Evolutionary conservation across 345 rosid genomes (phyloP).

Genomic region (Euphorbia pulcherrima): DNA sequence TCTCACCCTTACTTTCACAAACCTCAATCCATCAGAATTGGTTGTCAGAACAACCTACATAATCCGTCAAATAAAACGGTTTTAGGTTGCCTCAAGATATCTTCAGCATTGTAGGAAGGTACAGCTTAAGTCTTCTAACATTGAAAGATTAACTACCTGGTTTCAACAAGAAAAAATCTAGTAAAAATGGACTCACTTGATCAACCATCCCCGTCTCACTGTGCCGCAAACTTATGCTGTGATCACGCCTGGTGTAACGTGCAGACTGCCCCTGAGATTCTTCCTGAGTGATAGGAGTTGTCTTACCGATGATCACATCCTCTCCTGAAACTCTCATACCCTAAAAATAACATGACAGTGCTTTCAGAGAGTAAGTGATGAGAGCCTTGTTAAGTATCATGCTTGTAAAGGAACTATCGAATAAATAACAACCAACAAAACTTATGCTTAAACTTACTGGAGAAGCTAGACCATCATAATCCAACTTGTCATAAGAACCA

Average conservation of each 20-base stretch:
- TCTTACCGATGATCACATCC: constrained; percentile 95
- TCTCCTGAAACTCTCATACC: constrained; percentile 97
- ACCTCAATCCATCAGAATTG: constrained; percentile 96
- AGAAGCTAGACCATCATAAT: constrained; percentile 98
- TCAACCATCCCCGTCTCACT: constrained; percentile 98
- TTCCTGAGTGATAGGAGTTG: constrained; percentile 84
- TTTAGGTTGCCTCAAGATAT: not conserved
- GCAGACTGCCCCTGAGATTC: constrained; percentile 83
- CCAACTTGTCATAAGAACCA: constrained; percentile 95
- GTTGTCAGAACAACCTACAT: constrained; percentile 86
- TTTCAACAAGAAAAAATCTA: too few species aligned
- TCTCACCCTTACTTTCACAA: constrained; percentile 95
- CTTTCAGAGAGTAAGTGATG: too few species aligned
- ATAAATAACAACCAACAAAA: constrained; percentile 9
- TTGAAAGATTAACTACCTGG: too few species aligned
- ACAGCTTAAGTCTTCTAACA: too few species aligned
- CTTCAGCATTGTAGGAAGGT: not conserved
- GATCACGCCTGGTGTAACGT: constrained; percentile 85
- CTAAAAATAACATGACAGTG: constrained; percentile 31
- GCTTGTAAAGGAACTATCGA: not conserved
- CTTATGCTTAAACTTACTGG: constrained; percentile 52
- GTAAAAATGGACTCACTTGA: constrained; percentile 51
- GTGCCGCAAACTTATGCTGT: constrained; percentile 92
- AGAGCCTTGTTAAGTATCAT: not conserved
- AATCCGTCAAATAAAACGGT: not conserved